Base-by-base conservation (phyloP, 169 alveolate species). In the Cyclospora cayetanensis region DNA sequence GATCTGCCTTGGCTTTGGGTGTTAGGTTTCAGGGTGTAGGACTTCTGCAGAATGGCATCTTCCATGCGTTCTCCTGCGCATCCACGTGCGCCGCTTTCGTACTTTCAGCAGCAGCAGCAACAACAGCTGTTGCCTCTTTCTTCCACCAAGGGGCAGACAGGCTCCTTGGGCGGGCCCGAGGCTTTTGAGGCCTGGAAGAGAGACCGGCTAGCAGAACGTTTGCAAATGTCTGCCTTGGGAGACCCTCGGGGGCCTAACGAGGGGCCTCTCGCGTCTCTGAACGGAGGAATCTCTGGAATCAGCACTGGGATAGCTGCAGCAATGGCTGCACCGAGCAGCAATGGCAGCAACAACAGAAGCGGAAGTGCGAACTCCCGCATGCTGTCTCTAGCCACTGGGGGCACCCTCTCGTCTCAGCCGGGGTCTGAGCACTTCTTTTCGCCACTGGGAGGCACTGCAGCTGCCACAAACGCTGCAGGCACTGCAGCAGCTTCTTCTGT, bases 1-100 rank as follows among this genome's bases (percentile, higher is more conserved):
- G 18, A 5, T 41, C 76, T 4, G 4, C 4, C 27, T 55, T n/a
- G 35, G 39, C 25, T 20, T 65, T 65, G 31, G 76, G 76, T 35
- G n/a, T 65, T 65, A 65, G 76, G 76, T 35, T 65, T 65, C 31
- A 65, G 76, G 76, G 76, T 65, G n/a, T 65, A 65, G 76, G 76
- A 41, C 31, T 65, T 65, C 18, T 35, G 41, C 43, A 9, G 18
- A 27, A 65, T 31, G 76, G 34, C 76, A 4, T n/a, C 76, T 2
- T 65, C 76, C 31, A n/a, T 65, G 41, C 76, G 76, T 65, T 65
- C 76, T 41, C 76, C 76, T 2, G 37, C 76, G 18, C 76, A 65
- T 25, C 76, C 76, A 27, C 76, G 76, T 9, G 76, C 76, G 5
- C 76, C 76, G 4, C 34, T 65, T n/a, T 65, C 76, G 9, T 65